Evolutionary conservation across 2,329 filamentous ascomycete genomes (phyloP).

Genomic region (Trichoderma endophyticum): DNA sequence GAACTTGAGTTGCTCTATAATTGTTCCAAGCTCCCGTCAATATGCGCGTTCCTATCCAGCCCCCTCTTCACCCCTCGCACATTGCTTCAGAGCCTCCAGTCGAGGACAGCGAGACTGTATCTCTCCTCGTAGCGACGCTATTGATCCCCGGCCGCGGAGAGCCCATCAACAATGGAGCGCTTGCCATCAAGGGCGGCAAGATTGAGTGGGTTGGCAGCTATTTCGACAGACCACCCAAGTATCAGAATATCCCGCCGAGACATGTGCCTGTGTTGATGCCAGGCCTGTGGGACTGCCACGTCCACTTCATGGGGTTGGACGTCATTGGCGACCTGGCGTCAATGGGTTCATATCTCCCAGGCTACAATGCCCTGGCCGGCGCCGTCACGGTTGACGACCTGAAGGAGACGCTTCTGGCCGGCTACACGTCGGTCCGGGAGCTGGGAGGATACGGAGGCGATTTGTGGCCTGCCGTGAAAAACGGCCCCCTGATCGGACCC

Average conservation of each 20-base stretch:
- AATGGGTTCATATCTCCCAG: slow-evolving; percentile 13
- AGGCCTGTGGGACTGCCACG: slow-evolving; percentile 53
- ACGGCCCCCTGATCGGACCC: slow-evolving; percentile 44
- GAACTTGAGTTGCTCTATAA: not conserved
- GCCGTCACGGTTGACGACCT: slow-evolving; percentile 27
- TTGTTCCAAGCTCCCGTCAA: not conserved
- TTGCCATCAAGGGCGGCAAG: slow-evolving; percentile 36
- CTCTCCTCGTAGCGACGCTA: slow-evolving; percentile 29
- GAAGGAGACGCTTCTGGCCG: slow-evolving; percentile 40
- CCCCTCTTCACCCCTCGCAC: slow-evolving; percentile 7
- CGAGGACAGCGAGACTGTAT: slow-evolving; percentile 17
- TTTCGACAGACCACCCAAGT: slow-evolving; percentile 15
- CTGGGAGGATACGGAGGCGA: slow-evolving; percentile 46
- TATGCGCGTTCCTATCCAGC: slow-evolving; percentile 21
- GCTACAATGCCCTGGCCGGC: slow-evolving; percentile 18
- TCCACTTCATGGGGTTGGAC: slow-evolving; percentile 43
- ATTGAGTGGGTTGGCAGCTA: slow-evolving; percentile 38
- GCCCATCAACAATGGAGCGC: slow-evolving; percentile 32
- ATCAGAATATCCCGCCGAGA: slow-evolving; percentile 27
- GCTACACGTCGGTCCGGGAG: slow-evolving; percentile 51
- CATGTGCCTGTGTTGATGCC: slow-evolving; percentile 47
- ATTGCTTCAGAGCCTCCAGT: slow-evolving; percentile 6
- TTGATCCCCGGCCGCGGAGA: slow-evolving; percentile 39
- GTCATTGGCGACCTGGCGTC: not conserved
- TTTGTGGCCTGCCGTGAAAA: slow-evolving; percentile 40